Percentiles rank a stretch among this genome's conserved stretches.
Conservation (phyloP, 495 filamentous ascomycete species). For the Penicillium tannophilum region DNA sequence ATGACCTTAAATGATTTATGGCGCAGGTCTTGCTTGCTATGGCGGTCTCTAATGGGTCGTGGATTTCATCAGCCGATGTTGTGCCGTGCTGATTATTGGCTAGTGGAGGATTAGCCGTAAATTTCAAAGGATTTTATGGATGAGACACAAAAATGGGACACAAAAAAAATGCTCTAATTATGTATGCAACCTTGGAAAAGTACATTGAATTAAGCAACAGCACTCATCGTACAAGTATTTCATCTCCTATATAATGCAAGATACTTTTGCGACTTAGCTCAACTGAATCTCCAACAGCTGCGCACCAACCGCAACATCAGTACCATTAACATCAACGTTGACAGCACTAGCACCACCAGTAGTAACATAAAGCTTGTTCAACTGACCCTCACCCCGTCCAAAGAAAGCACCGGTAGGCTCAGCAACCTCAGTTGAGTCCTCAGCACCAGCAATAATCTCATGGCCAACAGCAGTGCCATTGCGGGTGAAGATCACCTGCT, state of each 20-base stretch:
- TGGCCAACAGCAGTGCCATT: neutral
- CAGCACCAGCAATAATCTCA: conserved; percentile 1
- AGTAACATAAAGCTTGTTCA: conserved; percentile 1
- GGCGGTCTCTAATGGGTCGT: neutral
- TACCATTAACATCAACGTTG: conserved; percentile 1
- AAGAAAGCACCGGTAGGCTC: conserved; percentile 4
- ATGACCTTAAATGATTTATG: neutral
- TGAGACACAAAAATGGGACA: too few relatives aligned
- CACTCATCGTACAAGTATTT: too few relatives aligned
- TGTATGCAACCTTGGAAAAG: too few relatives aligned
- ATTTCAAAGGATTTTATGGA: too few relatives aligned
- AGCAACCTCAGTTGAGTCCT: conserved; percentile 2
- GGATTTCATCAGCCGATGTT: too few relatives aligned
- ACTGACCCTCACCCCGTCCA: neutral
- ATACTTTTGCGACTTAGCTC: neutral
- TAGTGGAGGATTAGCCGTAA: too few relatives aligned
- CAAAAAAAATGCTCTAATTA: too few relatives aligned
- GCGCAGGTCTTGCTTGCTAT: neutral
- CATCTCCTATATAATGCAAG: neutral
- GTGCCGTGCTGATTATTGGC: too few relatives aligned
- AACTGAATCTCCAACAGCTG: neutral
- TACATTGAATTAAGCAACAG: too few relatives aligned
- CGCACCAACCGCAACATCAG: neutral
- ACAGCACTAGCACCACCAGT: conserved; percentile 1
- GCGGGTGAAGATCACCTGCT: neutral